Evolutionary conservation across 2,329 filamentous ascomycete species (phyloP).

Genomic region (Daldinia eschscholtzii): DNA sequence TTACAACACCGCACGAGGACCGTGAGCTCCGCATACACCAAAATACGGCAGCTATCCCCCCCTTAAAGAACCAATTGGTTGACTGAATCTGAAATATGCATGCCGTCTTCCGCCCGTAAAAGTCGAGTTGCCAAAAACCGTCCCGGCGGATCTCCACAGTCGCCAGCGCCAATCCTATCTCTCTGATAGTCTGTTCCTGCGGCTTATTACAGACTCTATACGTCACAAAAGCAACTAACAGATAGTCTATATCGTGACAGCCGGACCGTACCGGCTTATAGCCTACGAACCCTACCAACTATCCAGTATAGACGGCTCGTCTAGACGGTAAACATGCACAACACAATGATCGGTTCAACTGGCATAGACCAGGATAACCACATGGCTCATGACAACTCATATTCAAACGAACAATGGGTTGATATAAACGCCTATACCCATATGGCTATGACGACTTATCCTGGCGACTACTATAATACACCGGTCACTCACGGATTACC

Average conservation of each 20-base stretch:
- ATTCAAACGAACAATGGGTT: constrained; percentile 65
- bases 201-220: constrained; percentile 45
- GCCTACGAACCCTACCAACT: constrained; percentile 43
- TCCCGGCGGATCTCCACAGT: constrained; percentile 53
- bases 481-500: constrained; percentile 63
- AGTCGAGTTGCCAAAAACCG: constrained; percentile 54
- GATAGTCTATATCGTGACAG: constrained; percentile 44
- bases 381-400: constrained; percentile 59
- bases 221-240: constrained; percentile 41
- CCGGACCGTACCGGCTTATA: constrained; percentile 44
- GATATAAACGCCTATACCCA: constrained; percentile 74
- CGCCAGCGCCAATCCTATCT: constrained; percentile 45
- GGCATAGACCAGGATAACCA: constrained; percentile 63
- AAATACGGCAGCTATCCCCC: constrained; percentile 52
- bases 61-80: constrained; percentile 56
- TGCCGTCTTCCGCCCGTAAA: constrained; percentile 60
- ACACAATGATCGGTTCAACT: constrained; percentile 61
- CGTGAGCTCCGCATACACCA: constrained; percentile 52
- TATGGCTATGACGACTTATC: constrained; percentile 78
- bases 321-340: constrained; percentile 57
- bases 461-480: constrained; percentile 71
- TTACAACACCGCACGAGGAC: constrained; percentile 53
- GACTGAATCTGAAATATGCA: constrained; percentile 63
- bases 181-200: constrained; percentile 42
- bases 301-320: constrained; percentile 42